A percentile compares a stretch with the other conserved stretches of the same genome.
These are phyloP conservation scores for Poterioochromonas sp. DNA, from an alignment of 352 stramenopile genomes.

Conservation along the genomic window DNA sequence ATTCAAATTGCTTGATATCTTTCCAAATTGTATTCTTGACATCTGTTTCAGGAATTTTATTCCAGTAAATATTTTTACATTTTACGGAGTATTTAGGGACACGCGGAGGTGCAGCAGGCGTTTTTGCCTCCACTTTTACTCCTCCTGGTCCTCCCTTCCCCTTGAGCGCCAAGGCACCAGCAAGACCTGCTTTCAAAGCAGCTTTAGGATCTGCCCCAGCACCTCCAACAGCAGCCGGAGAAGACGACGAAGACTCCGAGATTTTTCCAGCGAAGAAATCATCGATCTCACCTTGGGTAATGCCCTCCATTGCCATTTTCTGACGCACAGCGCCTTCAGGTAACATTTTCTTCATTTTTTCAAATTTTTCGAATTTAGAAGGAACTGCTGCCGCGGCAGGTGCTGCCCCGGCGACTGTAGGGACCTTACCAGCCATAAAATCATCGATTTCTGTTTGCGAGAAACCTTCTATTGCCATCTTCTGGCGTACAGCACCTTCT, in stretches of 20 bases:
- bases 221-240: too few species aligned
- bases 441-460: background rate
- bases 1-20: background rate
- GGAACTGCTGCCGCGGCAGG: background rate
- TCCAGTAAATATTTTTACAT: too few species aligned
- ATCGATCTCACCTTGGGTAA: background rate
- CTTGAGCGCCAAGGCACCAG: too few species aligned
- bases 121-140: too few species aligned
- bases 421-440: background rate
- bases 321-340: background rate
- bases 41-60: background rate
- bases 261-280: background rate
- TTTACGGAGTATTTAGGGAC: too few species aligned
- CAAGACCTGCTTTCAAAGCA: too few species aligned
- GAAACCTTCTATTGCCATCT: constrained; percentile 3
- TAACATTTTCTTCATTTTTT: background rate
- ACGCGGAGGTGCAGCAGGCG: too few species aligned
- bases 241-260: too few species aligned
- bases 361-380: background rate
- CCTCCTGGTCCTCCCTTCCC: too few species aligned
- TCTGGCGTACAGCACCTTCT: constrained; percentile 1
- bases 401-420: background rate
- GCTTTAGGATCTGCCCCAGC: too few species aligned
- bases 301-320: background rate
- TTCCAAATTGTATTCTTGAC: background rate